phyloP scores from a whole-genome alignment of 2,329 filamentous ascomycete species.

The Xylariaceae sp. region DNA sequence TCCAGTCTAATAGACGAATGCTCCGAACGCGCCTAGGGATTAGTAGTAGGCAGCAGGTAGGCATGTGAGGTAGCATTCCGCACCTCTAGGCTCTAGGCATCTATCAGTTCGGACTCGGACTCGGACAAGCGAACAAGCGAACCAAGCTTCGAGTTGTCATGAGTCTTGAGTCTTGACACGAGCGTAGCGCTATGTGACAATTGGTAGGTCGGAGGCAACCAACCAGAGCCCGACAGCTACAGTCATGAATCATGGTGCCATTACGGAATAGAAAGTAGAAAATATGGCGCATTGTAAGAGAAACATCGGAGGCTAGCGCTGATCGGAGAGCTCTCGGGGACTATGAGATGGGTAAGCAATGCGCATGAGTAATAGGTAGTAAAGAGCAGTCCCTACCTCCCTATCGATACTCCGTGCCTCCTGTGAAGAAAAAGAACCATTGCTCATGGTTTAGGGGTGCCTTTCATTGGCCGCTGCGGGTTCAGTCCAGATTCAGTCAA shows the following conservation, averaged over 20 bases:
- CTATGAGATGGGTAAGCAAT: not conserved
- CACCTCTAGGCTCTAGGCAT: not conserved
- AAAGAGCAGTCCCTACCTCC: no score
- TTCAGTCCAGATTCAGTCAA: conserved; percentile 22
- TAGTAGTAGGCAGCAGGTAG: not conserved
- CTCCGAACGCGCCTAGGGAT: not conserved
- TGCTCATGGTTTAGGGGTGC: conserved; percentile 15
- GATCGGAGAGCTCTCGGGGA: not conserved
- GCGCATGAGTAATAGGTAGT: not conserved
- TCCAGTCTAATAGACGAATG: not conserved
- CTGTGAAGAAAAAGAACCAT: not conserved
- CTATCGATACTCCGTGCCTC: no score
- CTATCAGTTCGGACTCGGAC: not conserved
- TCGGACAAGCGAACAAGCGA: no score
- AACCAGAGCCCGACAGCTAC: not conserved
- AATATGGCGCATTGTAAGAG: not conserved
- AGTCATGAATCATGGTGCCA: not conserved
- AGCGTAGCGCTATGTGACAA: not conserved
- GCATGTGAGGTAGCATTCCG: no score
- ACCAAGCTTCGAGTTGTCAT: not conserved
- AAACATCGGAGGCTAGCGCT: not conserved
- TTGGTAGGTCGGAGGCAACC: not conserved
- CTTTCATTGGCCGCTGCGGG: conserved; percentile 3
- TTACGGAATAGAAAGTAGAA: not conserved
- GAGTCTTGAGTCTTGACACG: not conserved